phyloP scores from a whole-genome alignment of 2,329 filamentous ascomycete genomes.

The Thielaviopsis euricoi region DNA sequence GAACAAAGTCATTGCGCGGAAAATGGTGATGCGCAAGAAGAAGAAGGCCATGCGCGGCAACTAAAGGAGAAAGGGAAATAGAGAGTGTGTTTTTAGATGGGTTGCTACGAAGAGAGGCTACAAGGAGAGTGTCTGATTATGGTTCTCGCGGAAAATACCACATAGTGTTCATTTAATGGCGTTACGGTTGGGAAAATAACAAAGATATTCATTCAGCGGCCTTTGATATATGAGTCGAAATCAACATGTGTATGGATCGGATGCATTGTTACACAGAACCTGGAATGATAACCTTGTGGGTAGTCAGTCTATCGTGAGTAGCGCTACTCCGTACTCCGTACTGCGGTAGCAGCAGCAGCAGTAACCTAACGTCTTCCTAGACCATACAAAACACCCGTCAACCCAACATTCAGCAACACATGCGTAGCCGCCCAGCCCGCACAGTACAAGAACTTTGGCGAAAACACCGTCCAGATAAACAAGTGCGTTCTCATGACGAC shows the following conservation, averaged over 20 bases:
- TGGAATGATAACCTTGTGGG: too few relatives aligned
- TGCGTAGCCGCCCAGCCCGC: constrained; percentile 88
- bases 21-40: constrained; percentile 11
- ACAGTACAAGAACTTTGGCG: constrained; percentile 85
- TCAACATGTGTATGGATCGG: too few relatives aligned
- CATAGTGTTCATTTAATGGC: constrained; percentile 7
- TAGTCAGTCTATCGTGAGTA: too few relatives aligned
- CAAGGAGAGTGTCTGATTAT: not conserved
- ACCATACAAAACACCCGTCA: constrained; percentile 43
- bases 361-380: not conserved
- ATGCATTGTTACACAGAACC: too few relatives aligned
- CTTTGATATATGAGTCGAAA: too few relatives aligned
- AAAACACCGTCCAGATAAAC: constrained; percentile 98
- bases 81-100: too few relatives aligned
- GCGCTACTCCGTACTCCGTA: too few relatives aligned
- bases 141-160: constrained; percentile 1
- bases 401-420: constrained; percentile 49
- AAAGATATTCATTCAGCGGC: not conserved
- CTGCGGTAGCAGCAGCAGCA: too few relatives aligned
- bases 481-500: constrained; percentile 70
- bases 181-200: constrained; percentile 12
- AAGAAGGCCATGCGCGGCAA: constrained; percentile 9
- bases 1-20: constrained; percentile 10
- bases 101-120: too few relatives aligned
- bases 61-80: too few relatives aligned